Base-by-base conservation (phyloP, 768 basidiomycete genomes). In the Hericium alpestre region DNA sequence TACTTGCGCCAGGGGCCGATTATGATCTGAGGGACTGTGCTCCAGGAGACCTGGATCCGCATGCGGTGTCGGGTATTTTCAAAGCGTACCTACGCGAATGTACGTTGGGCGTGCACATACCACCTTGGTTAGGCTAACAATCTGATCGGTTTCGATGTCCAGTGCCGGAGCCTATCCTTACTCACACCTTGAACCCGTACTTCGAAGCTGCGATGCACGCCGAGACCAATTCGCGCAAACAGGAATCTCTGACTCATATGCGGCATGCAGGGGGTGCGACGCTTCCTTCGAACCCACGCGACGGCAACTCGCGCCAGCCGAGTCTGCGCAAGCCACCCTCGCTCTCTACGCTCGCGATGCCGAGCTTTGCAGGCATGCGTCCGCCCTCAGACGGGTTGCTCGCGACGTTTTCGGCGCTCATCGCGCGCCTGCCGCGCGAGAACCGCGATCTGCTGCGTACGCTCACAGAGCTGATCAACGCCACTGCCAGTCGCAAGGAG, bases 71-170 rank as follows among this genome's bases (percentile, higher is more conserved):
- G 18, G 90, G 90, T 23, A 74, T 95, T 32, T 96, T 95, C 73
- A 96, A 95, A 69, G 86, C 90, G 1, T 97, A 84, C 68, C 75
- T 97, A 46, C 86, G 94, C 56, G 93, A 96, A 79, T 73, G 93
- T 95, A 71, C 75, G 93, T 78, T 9, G 32, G 2, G 8, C 32
- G 32, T 32, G 32, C 7, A 13, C 38, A 37, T 51, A 38, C 64
- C 53, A n/a, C 56, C 16, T 23, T 37, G 25, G 49, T 7, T 27
- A 16, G 18, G 27, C 37, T 38, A 60, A 32, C 55, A 56, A 56
- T 4, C 16, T 51, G 51, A 37, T 32, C 9, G 8, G 5, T 32
- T 32, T 32, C 8, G 32, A 32, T 32, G 23, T 55, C n/a, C 63
- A 96, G 93, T 97, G 40, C 94, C 93, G 1, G 87, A 90, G 59